Percentiles rank a stretch among this genome's conserved stretches.
Conservation (phyloP, 306 rosid genomes). For the Amphicarpaea edgeworthii region DNA sequence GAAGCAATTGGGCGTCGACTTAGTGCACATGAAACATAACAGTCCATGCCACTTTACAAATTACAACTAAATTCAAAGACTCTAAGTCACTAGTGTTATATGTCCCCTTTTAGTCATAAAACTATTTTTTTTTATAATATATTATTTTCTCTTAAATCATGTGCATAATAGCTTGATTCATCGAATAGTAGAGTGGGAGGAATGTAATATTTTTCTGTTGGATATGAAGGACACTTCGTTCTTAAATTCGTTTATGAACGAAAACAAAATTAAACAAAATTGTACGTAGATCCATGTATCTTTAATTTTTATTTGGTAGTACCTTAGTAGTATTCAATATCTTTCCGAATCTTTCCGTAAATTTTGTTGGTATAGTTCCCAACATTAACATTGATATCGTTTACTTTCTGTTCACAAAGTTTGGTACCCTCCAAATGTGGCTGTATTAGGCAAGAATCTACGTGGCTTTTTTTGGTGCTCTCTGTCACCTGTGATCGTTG, state of each 20-base stretch:
- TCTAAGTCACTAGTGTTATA: background rate
- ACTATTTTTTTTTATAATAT: background rate
- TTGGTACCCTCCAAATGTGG: background rate
- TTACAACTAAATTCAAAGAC: background rate
- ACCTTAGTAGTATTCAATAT: background rate
- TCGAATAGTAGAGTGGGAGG: background rate
- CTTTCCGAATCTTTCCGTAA: constrained; percentile 13
- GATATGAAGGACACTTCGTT: background rate
- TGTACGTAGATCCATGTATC: background rate
- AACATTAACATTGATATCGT: background rate
- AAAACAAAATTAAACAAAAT: background rate
- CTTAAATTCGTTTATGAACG: background rate
- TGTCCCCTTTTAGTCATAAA: background rate
- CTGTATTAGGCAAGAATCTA: background rate
- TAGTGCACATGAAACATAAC: no score
- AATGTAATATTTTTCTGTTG: background rate
- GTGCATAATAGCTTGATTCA: background rate
- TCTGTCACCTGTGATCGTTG: background rate
- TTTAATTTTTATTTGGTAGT: background rate
- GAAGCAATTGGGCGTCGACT: no score
- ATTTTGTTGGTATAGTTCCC: background rate
- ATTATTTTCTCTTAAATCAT: background rate
- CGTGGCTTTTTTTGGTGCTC: background rate
- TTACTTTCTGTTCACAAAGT: background rate
- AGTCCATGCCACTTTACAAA: background rate